Evolutionary conservation across 176 grass and related monocot genomes (phyloP), one percentile per base, ranked within the genome.

Genomic region (Aegilops longissima): DNA sequence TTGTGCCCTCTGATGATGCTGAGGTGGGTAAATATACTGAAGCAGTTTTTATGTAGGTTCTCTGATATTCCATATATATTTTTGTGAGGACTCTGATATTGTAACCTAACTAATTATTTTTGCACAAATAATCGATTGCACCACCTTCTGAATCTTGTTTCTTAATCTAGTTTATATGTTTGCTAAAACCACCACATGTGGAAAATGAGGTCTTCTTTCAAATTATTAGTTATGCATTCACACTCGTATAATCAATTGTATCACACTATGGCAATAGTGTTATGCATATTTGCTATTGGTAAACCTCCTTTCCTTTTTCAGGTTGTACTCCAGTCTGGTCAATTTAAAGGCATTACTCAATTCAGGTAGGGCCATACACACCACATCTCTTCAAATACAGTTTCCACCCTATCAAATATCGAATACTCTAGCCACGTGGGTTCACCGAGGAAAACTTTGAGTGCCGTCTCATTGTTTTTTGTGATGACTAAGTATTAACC

Each of bases 321-420:
- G 93, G 68, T 98, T 87, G 72, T 87, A 83, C 72, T 98, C 38
- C 88, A 85, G 31, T 98, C 96, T 67, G 90, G 84, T 80, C 96
- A 96, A 86, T 96, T 98, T 86, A 16, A 91, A 92, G 96, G 96
- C 77, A 82, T 77, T 74, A 87, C 88, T 63, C 88, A 52, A 82
- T 98, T 98, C 75, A 92, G 89, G 96, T 95, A 94, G 75, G 25
- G 23, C 66, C 27, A 23, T 36, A 34, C 35, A 81, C 75, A 34
- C 27, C 39, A 30, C 59, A 51, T 85, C 85, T 67, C 35, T 59
- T 56, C 33, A 8, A 67, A 58, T 3, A 72, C 24, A 61, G 13
- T 84, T 58, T 87, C 12, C 27, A 69, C 11, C 77, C 36, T 83
- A 24, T 34, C 12, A 31, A 83, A 62, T 9, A 80, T 73, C 18